Evolutionary conservation across 139 green algal species (phyloP), one percentile per base, ranked within the genome.

Genomic region (Closterium sp.): DNA sequence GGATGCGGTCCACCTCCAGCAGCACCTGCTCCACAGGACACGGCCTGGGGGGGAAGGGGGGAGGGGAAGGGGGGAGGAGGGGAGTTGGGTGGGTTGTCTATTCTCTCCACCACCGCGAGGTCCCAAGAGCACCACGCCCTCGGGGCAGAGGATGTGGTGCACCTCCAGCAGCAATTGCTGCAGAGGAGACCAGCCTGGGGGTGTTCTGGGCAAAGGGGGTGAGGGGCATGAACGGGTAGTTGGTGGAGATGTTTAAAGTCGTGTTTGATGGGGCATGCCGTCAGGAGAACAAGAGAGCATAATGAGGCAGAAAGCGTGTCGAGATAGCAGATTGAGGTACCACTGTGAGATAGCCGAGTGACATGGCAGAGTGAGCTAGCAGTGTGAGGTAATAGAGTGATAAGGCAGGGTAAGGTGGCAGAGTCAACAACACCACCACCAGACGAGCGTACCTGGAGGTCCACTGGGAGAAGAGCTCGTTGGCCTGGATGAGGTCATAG

Each of bases 1-100:
- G 88, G 64, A 91, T 90, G 83, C 88, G 81, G 84, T 91, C 88
- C 21, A 91, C 89, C 84, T 91, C 88, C 28, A 91, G 32, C 30
- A 91, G 84, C 31, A 91, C 30, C 31, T 91, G 31, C n/a, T 88
- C 88, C 34, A 91, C 28, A 25, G 28, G 69, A 33, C 88, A 91
- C 66, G 87, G 30, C 87, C 87, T 86, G 66, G n/a, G 28, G 9
- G 16, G 4, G 23, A 16, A 76, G 5, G 55, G 55, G 9, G 4
- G 2, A 19, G 25, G 55, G 55, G 25, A 28, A 34, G 84, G 33
- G 16, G 55, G 12, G 6, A 28, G 25, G 55, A 76, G 55, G 25
- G 55, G 9, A 6, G n/a, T n/a, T n/a, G n/a, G n/a, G n/a, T n/a
- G n/a, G n/a, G n/a, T n/a, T n/a, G n/a, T n/a, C n/a, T n/a, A n/a